Evolutionary conservation across 1,284 basidiomycete genomes (phyloP), one percentile per base, ranked within the genome.

Genomic region (Athelia psychrophila): DNA sequence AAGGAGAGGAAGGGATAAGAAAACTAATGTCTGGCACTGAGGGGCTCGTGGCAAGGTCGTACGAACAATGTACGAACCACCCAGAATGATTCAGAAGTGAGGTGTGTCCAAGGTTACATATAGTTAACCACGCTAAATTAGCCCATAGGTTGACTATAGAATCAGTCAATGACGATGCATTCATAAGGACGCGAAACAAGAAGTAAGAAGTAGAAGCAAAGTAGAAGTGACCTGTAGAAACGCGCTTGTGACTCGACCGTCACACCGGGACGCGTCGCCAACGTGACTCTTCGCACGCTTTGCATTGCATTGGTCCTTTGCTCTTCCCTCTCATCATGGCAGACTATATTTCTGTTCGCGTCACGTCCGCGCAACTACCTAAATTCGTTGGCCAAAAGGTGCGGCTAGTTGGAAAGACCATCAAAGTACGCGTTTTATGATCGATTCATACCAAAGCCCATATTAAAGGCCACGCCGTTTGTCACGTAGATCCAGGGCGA

Each of bases 351-450:
- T 79, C 83, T 3, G 79, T 82, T 20, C 82, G 86, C 60, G 81
- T 89, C 53, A 91, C 91, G 64, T 79, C 81, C 18, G 78, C 80
- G 1, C 77, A 79, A 46, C 72, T 90, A 35, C 67, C 73, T 2
- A 62, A 77, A 22, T 88, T 76, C 56, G 51, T 76, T 1, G 82
- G 80, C 1, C 77, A 83, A 50, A 81, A 76, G 0, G 84, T 95
- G n/a, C 74, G 91, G 33, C 62, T 95, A 13, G 76, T 84, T 0
- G 86, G 85, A 59, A 91, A 91, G 68, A 72, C 87, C 22, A 60
- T 91, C 51, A 80, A 74, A 59, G 88, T 88, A 56, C 53, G 76
- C 65, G 9, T 35, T 24, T 18, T 27, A n/a, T n/a, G n/a, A n/a
- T n/a, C n/a, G n/a, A n/a, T n/a, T n/a, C n/a, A n/a, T n/a, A n/a